Conservation (phyloP, 352 stramenopile species). For the Phytopythium boreale region DNA sequence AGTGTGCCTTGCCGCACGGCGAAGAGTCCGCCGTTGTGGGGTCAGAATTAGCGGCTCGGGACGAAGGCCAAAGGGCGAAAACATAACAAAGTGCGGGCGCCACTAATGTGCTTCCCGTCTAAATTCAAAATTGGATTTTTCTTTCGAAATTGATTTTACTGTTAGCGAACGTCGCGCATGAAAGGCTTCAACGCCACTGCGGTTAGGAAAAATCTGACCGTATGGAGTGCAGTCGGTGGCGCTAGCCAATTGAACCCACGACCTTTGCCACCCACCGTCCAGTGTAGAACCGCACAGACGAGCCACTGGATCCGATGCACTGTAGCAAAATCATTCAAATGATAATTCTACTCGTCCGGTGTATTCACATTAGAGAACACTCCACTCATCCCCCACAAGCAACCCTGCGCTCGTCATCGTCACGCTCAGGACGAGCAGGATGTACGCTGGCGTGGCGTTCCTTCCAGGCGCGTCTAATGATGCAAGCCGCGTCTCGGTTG, state of each 20-base stretch:
- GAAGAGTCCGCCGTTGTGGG: not conserved
- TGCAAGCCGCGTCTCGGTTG: not conserved
- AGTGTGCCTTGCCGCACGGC: too few relatives aligned
- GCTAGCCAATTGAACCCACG: slow-evolving; percentile 5
- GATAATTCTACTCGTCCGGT: not conserved
- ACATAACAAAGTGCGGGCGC: too few relatives aligned
- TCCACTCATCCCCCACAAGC: not conserved
- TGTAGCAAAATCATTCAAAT: not conserved
- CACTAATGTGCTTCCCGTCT: too few relatives aligned
- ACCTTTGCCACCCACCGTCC: not conserved
- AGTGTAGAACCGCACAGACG: not conserved
- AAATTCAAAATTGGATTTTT: slow-evolving; percentile 11
- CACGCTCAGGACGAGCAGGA: not conserved
- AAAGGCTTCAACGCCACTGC: not conserved
- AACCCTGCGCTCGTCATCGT: not conserved
- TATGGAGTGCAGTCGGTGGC: not conserved
- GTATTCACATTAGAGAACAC: not conserved
- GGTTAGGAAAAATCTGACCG: not conserved
- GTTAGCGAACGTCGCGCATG: not conserved
- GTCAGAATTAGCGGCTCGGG: not conserved
- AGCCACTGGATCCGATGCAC: not conserved
- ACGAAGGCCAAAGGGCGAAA: too few relatives aligned
- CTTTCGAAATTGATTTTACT: not conserved
- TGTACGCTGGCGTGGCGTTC: not conserved
- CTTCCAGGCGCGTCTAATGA: not conserved